Evolutionary conservation across 2,329 filamentous ascomycete genomes (phyloP).

Genomic region (Ascocoryne sarcoides): DNA sequence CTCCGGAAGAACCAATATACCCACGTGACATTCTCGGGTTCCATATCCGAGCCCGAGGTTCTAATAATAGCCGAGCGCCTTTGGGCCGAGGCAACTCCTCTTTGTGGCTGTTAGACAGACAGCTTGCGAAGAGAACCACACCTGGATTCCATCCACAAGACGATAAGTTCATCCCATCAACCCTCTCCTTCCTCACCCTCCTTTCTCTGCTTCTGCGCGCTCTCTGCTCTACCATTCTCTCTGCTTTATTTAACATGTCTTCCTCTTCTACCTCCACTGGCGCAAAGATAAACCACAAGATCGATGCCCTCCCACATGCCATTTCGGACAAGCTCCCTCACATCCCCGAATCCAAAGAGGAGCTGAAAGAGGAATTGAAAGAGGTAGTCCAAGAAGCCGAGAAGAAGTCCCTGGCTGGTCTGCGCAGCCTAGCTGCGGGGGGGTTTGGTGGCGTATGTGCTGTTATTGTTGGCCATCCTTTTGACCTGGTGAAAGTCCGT

Average conservation of each 20-base stretch:
- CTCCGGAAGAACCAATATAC: no score
- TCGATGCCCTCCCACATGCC: background rate
- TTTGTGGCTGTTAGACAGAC: no score
- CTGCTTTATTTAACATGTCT: background rate
- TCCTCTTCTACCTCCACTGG: background rate
- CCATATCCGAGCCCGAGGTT: no score
- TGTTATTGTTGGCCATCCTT: slow-evolving; percentile 90
- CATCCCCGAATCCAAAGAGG: background rate
- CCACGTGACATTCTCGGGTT: no score
- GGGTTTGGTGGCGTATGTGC: slow-evolving; percentile 92
- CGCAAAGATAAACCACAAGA: background rate
- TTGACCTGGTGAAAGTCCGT: slow-evolving; percentile 95
- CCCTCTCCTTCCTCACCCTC: no score
- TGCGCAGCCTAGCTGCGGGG: slow-evolving; percentile 79
- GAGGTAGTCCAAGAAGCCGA: slow-evolving; percentile 23
- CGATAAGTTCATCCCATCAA: no score
- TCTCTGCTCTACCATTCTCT: background rate
- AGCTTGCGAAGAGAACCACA: no score
- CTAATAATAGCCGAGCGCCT: no score
- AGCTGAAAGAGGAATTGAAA: slow-evolving; percentile 19
- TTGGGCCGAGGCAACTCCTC: no score
- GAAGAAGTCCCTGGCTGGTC: slow-evolving; percentile 40
- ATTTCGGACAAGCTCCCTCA: background rate
- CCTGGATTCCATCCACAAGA: no score
- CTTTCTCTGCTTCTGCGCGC: no score